These are phyloP conservation scores for Starmerella davenportii DNA, from an alignment of 805 yeast species.

Conservation along the genomic window DNA sequence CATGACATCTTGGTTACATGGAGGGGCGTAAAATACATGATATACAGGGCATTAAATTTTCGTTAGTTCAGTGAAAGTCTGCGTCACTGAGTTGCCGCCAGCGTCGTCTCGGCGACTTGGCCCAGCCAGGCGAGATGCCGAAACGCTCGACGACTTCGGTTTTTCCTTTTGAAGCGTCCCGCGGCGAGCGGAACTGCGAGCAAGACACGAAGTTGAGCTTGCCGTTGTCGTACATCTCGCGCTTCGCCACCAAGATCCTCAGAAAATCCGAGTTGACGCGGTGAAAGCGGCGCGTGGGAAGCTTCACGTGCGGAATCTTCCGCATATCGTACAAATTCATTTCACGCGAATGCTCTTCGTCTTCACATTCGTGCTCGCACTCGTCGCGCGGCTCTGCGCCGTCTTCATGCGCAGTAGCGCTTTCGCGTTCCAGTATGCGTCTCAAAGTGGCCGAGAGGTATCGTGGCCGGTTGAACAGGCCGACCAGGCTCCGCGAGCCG, in stretches of 20 bases:
- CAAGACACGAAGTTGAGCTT: slow-evolving; percentile 2
- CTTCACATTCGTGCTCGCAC: too few species aligned
- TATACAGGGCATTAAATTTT: too few species aligned
- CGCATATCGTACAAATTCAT: not conserved
- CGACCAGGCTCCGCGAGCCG: too few species aligned
- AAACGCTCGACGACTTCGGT: not conserved
- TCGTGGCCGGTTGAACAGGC: too few species aligned
- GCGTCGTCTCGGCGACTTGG: not conserved
- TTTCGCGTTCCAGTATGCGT: too few species aligned
- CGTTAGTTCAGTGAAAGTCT: not conserved
- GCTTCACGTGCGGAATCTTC: not conserved
- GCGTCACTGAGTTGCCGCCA: not conserved
- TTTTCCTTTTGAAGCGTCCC: not conserved
- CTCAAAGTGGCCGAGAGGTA: too few species aligned
- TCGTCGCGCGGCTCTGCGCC: too few species aligned
- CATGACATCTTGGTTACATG: too few species aligned
- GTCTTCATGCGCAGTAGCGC: too few species aligned
- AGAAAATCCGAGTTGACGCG: slow-evolving; percentile 3
- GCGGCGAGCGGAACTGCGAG: not conserved
- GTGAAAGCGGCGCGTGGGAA: not conserved
- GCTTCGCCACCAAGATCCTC: slow-evolving; percentile 5
- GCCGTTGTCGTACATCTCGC: slow-evolving; percentile 3
- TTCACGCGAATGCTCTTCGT: too few species aligned
- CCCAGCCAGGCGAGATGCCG: not conserved
- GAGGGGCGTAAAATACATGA: too few species aligned